A percentile compares a stretch with the other conserved stretches of the same genome.
Conservation (phyloP, 805 yeast genomes). For the Kuraishia piskuri region DNA sequence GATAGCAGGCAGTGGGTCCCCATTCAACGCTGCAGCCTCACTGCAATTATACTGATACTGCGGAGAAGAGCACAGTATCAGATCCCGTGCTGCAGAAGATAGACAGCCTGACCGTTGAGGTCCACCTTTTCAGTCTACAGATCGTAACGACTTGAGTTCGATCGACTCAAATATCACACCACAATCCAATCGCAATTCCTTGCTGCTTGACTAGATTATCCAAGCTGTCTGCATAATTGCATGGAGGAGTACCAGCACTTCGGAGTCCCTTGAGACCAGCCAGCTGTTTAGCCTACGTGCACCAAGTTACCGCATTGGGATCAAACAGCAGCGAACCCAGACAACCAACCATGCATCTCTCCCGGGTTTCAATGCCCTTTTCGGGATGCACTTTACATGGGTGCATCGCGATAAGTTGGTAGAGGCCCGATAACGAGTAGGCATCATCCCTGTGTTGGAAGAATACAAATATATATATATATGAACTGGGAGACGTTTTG, state of each 20-base stretch:
- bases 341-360: neutral
- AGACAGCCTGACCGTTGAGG: no score
- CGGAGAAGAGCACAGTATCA: no score
- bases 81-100: no score
- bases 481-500: neutral
- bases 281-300: neutral
- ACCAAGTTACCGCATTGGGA: neutral
- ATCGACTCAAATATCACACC: neutral
- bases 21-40: no score
- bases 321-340: neutral
- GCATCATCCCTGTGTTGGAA: neutral
- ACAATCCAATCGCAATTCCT: neutral
- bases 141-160: no score
- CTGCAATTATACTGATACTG: no score
- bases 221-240: no score
- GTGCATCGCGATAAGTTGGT: neutral
- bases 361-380: neutral
- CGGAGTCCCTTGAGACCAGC: neutral
- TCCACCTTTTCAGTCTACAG: no score
- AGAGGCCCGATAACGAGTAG: neutral
- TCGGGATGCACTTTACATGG: neutral
- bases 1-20: no score
- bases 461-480: no score
- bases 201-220: no score
- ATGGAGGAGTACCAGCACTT: no score